Evolutionary conservation across 1,284 basidiomycete species (phyloP).

Genomic region (Austroboletus niveus): DNA sequence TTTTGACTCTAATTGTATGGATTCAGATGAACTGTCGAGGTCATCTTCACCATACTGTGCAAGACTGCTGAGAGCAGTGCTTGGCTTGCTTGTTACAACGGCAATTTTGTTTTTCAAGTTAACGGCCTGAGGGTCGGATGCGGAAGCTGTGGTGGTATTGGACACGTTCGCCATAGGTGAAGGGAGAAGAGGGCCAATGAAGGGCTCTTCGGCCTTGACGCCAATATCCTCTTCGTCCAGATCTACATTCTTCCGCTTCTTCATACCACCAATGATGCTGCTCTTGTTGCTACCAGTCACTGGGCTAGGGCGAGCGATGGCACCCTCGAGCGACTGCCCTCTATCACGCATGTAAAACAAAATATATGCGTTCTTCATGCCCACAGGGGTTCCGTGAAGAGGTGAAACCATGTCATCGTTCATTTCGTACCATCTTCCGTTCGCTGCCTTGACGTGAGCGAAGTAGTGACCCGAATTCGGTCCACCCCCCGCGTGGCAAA

Average conservation of each 20-base stretch:
- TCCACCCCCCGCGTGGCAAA: conserved; percentile 90
- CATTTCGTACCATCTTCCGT: conserved; percentile 86
- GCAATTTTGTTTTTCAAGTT: conserved; percentile 62
- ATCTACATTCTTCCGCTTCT: conserved; percentile 52
- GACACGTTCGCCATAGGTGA: conserved; percentile 32
- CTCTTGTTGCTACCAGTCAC: conserved; percentile 26
- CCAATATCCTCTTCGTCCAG: conserved; percentile 50
- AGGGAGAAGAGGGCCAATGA: conserved; percentile 67
- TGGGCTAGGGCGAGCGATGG: conserved; percentile 38
- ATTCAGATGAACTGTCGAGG: conserved; percentile 28
- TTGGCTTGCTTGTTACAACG: conserved; percentile 38
- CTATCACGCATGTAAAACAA: conserved; percentile 87
- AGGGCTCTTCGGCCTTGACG: conserved; percentile 46
- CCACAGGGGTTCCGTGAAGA: conserved; percentile 44
- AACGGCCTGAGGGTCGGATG: conserved; percentile 58
- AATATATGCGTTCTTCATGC: conserved; percentile 86
- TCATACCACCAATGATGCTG: conserved; percentile 56
- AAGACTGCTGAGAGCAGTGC: conserved; percentile 48
- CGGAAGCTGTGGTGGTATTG: conserved; percentile 9
- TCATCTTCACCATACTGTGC: conserved; percentile 57
- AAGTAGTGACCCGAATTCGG: conserved; percentile 97
- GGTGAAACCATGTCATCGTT: conserved; percentile 83
- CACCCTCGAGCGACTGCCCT: conserved; percentile 67
- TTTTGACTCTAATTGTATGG: conserved; percentile 23
- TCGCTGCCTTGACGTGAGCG: conserved; percentile 75